phyloP scores from a whole-genome alignment of 2,329 filamentous ascomycete species.

The Epicoccum nigrum region DNA sequence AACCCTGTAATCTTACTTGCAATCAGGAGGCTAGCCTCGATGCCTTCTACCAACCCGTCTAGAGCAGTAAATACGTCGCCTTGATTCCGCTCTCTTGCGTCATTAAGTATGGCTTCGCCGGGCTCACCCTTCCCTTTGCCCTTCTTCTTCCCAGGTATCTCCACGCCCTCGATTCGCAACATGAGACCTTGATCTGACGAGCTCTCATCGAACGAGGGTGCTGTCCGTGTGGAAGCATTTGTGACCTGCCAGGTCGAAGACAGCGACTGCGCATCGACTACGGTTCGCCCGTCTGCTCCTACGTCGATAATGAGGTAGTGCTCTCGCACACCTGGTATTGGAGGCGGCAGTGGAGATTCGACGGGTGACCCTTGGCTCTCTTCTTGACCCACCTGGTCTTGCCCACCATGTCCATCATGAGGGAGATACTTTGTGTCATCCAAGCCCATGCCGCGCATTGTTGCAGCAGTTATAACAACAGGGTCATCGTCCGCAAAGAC shows the following conservation, averaged over 20 bases:
- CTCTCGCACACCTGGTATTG: constrained; percentile 56
- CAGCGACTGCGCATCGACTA: constrained; percentile 74
- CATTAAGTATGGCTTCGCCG: constrained; percentile 35
- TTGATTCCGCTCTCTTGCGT: constrained; percentile 37
- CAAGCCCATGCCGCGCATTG: constrained; percentile 60
- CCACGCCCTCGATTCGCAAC: constrained; percentile 66
- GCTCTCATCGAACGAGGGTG: constrained; percentile 67
- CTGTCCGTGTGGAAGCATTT: constrained; percentile 59
- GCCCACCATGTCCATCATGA: constrained; percentile 29
- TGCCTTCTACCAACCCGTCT: constrained; percentile 44
- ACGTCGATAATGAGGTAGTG: constrained; percentile 65
- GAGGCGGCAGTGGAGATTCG: constrained; percentile 54
- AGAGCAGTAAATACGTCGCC: constrained; percentile 46
- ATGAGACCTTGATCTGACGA: constrained; percentile 58
- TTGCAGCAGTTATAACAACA: constrained; percentile 73
- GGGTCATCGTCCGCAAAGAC: constrained; percentile 92
- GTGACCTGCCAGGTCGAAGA: constrained; percentile 75
- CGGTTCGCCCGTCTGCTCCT: constrained; percentile 52
- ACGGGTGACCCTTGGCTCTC: constrained; percentile 33
- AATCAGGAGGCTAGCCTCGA: constrained; percentile 45
- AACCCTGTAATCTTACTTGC: constrained; percentile 40
- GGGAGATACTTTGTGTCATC: constrained; percentile 50
- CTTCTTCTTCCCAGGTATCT: constrained; percentile 39
- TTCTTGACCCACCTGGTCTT: constrained; percentile 27
- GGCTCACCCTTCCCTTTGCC: constrained; percentile 38